phyloP scores from a whole-genome alignment of 2,329 filamentous ascomycete species.

The Gnomoniopsis sp. region DNA sequence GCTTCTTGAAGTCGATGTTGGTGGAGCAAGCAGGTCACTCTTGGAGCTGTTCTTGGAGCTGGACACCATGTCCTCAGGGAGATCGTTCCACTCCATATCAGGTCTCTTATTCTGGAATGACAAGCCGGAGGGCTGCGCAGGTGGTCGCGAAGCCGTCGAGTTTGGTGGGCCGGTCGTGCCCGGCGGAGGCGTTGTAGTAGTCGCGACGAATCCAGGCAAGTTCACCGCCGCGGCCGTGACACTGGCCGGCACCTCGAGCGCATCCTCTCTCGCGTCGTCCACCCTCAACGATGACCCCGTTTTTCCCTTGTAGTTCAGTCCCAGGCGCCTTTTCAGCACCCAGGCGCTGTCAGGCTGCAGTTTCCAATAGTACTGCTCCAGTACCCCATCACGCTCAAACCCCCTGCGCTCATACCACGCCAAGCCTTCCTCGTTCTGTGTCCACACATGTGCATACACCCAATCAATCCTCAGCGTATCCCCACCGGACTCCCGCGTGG shows the following conservation, averaged over 20 bases:
- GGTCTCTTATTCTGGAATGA: constrained; percentile 60
- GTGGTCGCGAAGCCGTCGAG: constrained; percentile 13
- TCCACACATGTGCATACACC: constrained; percentile 65
- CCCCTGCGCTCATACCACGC: constrained; percentile 59
- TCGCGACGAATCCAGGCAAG: constrained; percentile 13
- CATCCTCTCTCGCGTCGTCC: neutral
- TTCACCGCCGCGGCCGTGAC: constrained; percentile 29
- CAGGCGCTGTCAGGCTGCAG: constrained; percentile 60
- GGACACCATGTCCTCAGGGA: constrained; percentile 57
- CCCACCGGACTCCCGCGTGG: constrained; percentile 24
- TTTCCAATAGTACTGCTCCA: constrained; percentile 60
- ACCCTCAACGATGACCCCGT: neutral
- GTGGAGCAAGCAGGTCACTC: constrained; percentile 20
- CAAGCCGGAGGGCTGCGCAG: constrained; percentile 26
- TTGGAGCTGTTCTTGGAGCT: constrained; percentile 19
- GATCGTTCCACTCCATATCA: constrained; percentile 63
- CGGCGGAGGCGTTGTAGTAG: constrained; percentile 12
- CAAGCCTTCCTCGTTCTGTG: constrained; percentile 60
- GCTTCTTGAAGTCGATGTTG: constrained; percentile 53
- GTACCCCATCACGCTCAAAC: constrained; percentile 48
- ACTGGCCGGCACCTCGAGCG: constrained; percentile 17
- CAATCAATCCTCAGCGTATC: constrained; percentile 8
- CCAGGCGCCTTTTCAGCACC: constrained; percentile 45
- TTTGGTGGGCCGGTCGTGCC: constrained; percentile 6
- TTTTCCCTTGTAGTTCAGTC: neutral